These are phyloP conservation scores for Linnemannia hyalina DNA, from an alignment of 192 early-diverging fungal genomes.

Conservation along the genomic window DNA sequence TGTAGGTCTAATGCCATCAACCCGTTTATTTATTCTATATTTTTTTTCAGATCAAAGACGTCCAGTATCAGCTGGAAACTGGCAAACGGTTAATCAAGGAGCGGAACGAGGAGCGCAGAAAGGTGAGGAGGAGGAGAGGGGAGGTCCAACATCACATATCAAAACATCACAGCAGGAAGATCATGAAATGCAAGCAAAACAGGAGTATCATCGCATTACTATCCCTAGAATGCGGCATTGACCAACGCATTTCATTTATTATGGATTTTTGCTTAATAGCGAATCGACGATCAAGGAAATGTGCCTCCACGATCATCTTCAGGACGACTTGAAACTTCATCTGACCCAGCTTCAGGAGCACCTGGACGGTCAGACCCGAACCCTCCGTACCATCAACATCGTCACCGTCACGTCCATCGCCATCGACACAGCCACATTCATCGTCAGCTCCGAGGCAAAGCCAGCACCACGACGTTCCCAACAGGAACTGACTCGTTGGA, in stretches of 20 bases:
- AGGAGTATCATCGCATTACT: background rate
- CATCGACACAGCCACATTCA: conserved; percentile 47
- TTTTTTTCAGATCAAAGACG: conserved; percentile 28
- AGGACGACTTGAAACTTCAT: background rate
- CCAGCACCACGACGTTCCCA: background rate
- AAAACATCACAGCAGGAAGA: background rate
- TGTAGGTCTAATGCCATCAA: conserved; percentile 6
- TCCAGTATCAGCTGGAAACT: conserved; percentile 29
- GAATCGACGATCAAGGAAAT: conserved; percentile 14
- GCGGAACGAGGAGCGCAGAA: conserved; percentile 35
- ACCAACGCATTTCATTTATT: background rate
- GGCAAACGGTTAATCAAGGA: conserved; percentile 34
- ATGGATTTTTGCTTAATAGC: background rate
- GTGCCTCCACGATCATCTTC: background rate
- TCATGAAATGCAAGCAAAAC: background rate
- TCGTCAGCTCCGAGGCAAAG: conserved; percentile 26
- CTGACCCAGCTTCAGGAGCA: background rate
- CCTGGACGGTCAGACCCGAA: background rate
- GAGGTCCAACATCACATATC: background rate
- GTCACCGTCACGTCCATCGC: conserved; percentile 43
- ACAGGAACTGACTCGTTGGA: conserved; percentile 30
- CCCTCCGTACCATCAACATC: conserved; percentile 27
- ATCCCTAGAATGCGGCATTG: background rate
- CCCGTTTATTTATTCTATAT: background rate
- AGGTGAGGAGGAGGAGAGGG: conserved; percentile 15